These are phyloP conservation scores for Alnus rubra DNA, from an alignment of 306 rosid species.

Conservation along the genomic window DNA sequence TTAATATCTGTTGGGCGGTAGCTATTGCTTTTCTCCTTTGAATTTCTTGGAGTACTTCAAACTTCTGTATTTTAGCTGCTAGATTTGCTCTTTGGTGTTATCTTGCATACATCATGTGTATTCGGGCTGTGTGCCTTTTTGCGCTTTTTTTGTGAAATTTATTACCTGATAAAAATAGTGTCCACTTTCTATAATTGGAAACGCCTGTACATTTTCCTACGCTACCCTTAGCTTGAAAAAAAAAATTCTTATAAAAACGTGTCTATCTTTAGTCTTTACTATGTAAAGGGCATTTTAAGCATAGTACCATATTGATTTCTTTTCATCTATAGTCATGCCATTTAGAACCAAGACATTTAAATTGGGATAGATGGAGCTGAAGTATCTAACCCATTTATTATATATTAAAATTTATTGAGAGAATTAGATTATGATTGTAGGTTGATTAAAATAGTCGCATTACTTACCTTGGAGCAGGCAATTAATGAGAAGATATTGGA, in stretches of 20 bases:
- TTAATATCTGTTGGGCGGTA: not conserved
- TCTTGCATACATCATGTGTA: not conserved
- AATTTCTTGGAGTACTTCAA: not conserved
- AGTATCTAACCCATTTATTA: no score
- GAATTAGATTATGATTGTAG: not conserved
- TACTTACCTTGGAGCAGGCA: slow-evolving; percentile 57
- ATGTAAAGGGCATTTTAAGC: not conserved
- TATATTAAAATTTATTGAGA: not conserved
- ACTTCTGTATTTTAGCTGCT: not conserved
- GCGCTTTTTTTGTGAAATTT: no score
- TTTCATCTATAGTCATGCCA: not conserved
- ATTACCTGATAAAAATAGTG: no score
- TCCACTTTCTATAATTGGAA: not conserved
- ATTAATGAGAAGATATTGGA: slow-evolving; percentile 80
- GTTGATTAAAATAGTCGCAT: slow-evolving; percentile 1
- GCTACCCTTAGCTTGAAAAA: not conserved
- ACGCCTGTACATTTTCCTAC: not conserved
- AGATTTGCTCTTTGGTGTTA: not conserved
- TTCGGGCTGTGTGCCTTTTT: no score
- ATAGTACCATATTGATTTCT: not conserved
- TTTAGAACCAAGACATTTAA: not conserved
- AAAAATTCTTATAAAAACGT: not conserved
- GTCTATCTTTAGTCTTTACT: not conserved
- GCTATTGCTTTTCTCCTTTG: not conserved
- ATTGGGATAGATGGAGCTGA: not conserved